Conservation (phyloP, 2,329 filamentous ascomycete genomes). For the Epichloe bromicola region DNA sequence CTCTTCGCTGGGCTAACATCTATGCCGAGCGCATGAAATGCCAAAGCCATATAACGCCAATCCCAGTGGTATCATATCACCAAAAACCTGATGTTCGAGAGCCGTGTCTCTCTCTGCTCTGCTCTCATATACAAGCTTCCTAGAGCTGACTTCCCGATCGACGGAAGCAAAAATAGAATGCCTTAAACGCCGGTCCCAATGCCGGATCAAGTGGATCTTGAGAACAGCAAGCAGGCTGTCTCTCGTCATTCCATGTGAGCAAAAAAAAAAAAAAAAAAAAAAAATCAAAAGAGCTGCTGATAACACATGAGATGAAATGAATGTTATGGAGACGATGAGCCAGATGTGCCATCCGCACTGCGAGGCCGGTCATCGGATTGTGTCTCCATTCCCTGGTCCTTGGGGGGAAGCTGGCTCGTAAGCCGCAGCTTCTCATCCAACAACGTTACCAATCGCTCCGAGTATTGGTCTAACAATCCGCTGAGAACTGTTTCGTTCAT, state of each 20-base stretch:
- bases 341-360: constrained; percentile 22
- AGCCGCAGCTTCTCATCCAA: constrained; percentile 58
- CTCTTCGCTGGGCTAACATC: background rate
- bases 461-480: constrained; percentile 62
- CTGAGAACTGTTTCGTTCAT: constrained; percentile 46
- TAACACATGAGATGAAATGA: constrained; percentile 7
- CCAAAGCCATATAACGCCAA: constrained; percentile 14
- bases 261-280: background rate
- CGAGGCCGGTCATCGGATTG: constrained; percentile 17
- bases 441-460: constrained; percentile 55
- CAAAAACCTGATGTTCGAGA: constrained; percentile 8
- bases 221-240: background rate
- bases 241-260: background rate
- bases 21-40: constrained; percentile 1
- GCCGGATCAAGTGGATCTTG: background rate
- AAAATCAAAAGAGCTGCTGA: background rate
- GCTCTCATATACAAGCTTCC: constrained; percentile 4
- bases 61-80: constrained; percentile 25
- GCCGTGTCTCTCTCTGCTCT: constrained; percentile 7
- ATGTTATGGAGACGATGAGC: constrained; percentile 21
- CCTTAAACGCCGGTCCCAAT: constrained; percentile 6
- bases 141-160: background rate
- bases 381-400: constrained; percentile 18
- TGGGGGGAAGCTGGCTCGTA: constrained; percentile 19
- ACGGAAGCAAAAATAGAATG: background rate